These are phyloP conservation scores for Paecilomyces niveus DNA, from an alignment of 2,329 filamentous ascomycete species.

Conservation along the genomic window DNA sequence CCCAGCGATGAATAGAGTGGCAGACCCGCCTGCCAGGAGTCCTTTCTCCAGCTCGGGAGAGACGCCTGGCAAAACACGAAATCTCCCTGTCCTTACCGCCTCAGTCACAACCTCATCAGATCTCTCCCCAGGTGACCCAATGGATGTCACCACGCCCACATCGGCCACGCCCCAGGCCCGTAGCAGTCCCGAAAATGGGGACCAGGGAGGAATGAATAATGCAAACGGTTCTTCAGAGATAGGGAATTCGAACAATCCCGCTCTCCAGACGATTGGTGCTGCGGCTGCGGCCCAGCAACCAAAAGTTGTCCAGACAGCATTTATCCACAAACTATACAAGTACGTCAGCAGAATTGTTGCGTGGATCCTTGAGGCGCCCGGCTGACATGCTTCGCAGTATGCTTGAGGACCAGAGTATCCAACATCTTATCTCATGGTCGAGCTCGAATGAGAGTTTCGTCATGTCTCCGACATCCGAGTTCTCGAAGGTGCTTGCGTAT, in stretches of 20 bases:
- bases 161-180: slow-evolving; percentile 40
- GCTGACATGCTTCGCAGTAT: slow-evolving; percentile 55
- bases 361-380: neutral
- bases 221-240: slow-evolving; percentile 27
- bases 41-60: slow-evolving; percentile 37
- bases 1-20: slow-evolving; percentile 33
- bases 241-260: slow-evolving; percentile 16
- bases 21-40: slow-evolving; percentile 36
- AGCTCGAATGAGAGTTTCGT: slow-evolving; percentile 92
- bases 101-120: slow-evolving; percentile 29
- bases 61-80: slow-evolving; percentile 41
- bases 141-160: slow-evolving; percentile 48
- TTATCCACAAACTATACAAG: slow-evolving; percentile 99
- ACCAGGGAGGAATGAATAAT: slow-evolving; percentile 32
- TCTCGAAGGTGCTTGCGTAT: slow-evolving; percentile 95
- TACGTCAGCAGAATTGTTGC: slow-evolving; percentile 39
- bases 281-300: slow-evolving; percentile 68
- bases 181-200: slow-evolving; percentile 40
- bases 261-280: slow-evolving; percentile 32
- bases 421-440: slow-evolving; percentile 96
- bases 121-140: slow-evolving; percentile 43
- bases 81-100: slow-evolving; percentile 46
- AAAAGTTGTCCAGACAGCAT: slow-evolving; percentile 96
- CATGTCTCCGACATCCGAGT: slow-evolving; percentile 95
- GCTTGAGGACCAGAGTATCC: slow-evolving; percentile 88